Percentiles rank a stretch among this genome's conserved stretches.
Evolutionary conservation across 345 rosid species (phyloP).

Genomic region (Salix udensis): DNA sequence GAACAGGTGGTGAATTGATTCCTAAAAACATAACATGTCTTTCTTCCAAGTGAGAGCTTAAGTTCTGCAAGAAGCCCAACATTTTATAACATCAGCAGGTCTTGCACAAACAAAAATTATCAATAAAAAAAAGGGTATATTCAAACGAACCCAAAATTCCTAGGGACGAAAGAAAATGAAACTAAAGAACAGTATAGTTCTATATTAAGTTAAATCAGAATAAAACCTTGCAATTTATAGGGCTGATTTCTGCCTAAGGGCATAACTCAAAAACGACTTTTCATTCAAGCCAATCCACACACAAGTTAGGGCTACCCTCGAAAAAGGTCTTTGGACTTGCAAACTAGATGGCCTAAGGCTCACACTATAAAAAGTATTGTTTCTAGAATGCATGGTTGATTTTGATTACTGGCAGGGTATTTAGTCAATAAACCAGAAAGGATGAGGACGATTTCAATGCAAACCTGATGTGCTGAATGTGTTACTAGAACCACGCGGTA

Average conservation of each 20-base stretch:
- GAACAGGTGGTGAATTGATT: constrained; percentile 68
- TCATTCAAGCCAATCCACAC: too few relatives aligned
- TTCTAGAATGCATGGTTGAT: too few relatives aligned
- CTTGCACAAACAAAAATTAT: neutral
- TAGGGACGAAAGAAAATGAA: neutral
- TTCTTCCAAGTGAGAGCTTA: constrained; percentile 47
- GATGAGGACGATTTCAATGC: neutral
- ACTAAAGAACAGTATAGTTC: too few relatives aligned
- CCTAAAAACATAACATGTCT: constrained; percentile 38
- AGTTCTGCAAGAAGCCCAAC: constrained; percentile 39
- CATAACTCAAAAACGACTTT: too few relatives aligned
- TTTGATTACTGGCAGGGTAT: too few relatives aligned
- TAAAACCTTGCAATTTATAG: too few relatives aligned
- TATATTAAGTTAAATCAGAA: too few relatives aligned
- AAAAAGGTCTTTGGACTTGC: too few relatives aligned
- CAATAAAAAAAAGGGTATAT: neutral
- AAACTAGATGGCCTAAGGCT: too few relatives aligned
- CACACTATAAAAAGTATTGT: too few relatives aligned
- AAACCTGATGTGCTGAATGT: constrained; percentile 76
- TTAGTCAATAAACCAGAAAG: neutral
- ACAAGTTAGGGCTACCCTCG: too few relatives aligned
- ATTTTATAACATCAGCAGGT: neutral
- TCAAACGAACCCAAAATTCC: neutral
- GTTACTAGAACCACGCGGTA: constrained; percentile 60
- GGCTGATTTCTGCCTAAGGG: too few relatives aligned